phyloP scores from a whole-genome alignment of 2,329 filamentous ascomycete genomes.

The Fusarium udum region DNA sequence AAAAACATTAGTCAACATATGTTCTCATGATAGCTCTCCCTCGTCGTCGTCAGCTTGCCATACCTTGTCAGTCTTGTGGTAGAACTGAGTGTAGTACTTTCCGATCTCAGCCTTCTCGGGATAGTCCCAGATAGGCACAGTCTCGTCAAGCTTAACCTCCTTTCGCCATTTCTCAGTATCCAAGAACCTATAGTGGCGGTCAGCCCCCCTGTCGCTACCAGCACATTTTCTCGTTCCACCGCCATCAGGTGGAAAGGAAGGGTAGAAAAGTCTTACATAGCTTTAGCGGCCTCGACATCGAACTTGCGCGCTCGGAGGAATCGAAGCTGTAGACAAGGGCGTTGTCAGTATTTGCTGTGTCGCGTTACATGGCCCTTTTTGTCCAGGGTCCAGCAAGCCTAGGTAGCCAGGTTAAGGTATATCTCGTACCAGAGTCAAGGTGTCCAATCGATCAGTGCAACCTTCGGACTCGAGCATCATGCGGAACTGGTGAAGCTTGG shows the following conservation, averaged over 20 bases:
- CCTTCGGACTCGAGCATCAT: constrained; percentile 85
- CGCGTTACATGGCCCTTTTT: constrained; percentile 13
- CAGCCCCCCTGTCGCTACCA: constrained; percentile 35
- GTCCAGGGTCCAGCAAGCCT: constrained; percentile 8
- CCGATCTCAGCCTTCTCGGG: constrained; percentile 84
- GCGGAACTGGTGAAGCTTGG: constrained; percentile 86
- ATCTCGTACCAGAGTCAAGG: constrained; percentile 80
- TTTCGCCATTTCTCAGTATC: constrained; percentile 92
- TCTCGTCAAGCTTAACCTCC: constrained; percentile 83
- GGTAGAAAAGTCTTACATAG: constrained; percentile 70
- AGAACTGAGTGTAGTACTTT: constrained; percentile 97
- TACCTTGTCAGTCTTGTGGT: constrained; percentile 94
- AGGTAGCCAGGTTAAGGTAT: constrained; percentile 1
- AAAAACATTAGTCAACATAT: constrained; percentile 26
- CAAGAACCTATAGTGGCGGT: constrained; percentile 74
- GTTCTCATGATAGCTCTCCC: constrained; percentile 6
- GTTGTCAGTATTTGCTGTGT: constrained; percentile 16
- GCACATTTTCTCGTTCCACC: constrained; percentile 30
- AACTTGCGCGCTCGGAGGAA: constrained; percentile 97
- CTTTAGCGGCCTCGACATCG: constrained; percentile 82
- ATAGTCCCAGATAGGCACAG: constrained; percentile 85
- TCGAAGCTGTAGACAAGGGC: constrained; percentile 67
- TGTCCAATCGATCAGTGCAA: constrained; percentile 86
- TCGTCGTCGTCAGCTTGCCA: constrained; percentile 1
- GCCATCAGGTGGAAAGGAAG: constrained; percentile 5